Conservation (phyloP, 805 yeast species). For the Candida tallmaniae region DNA sequence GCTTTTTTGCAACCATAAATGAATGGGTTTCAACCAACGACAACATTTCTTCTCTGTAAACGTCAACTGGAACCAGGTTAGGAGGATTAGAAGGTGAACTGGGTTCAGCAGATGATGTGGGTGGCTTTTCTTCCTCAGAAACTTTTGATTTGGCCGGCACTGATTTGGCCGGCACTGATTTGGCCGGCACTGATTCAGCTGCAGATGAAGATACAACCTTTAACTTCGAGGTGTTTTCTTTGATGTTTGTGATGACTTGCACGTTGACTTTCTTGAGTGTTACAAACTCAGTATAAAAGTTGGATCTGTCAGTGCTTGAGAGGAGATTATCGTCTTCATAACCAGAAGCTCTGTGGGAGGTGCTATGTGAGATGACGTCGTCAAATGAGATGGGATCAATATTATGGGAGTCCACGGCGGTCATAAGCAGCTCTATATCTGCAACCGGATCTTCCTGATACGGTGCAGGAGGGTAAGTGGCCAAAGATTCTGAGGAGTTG, state of each 20-base stretch:
- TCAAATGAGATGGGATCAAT: conserved; percentile 5
- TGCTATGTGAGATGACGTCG: conserved; percentile 9
- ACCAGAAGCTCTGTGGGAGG: conserved; percentile 8
- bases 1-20: conserved; percentile 19
- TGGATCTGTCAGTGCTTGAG: conserved; percentile 3
- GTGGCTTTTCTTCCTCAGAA: too few species aligned
- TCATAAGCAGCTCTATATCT: too few species aligned
- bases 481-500: too few species aligned
- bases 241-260: conserved; percentile 8
- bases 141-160: too few species aligned
- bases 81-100: conserved; percentile 2
- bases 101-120: too few species aligned
- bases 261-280: conserved; percentile 12
- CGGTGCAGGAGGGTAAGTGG: too few species aligned
- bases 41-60: conserved; percentile 20
- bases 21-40: conserved; percentile 19
- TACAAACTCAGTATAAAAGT: conserved; percentile 10
- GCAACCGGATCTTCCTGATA: too few species aligned
- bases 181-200: not conserved
- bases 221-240: conserved; percentile 4
- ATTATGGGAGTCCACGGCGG: too few species aligned
- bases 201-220: conserved; percentile 10
- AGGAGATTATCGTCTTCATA: conserved; percentile 4
- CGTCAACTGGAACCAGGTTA: conserved; percentile 6
- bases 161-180: too few species aligned